These are phyloP conservation scores for Lactifluus piperatus DNA, from an alignment of 768 basidiomycete genomes.

Conservation along the genomic window DNA sequence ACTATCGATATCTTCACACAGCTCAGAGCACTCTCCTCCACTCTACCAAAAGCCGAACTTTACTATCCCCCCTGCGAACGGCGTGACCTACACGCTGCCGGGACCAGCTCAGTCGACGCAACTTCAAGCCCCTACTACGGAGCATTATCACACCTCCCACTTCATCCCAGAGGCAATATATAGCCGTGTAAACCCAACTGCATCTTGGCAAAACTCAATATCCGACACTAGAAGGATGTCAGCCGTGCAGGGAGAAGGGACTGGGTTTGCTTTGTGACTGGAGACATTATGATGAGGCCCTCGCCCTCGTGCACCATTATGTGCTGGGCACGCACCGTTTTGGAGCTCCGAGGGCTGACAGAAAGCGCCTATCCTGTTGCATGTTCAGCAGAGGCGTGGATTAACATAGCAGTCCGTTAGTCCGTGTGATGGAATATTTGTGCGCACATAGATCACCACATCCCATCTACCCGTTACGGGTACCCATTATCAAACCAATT, in stretches of 20 bases:
- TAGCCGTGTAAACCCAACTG: background rate
- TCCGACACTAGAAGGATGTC: slow-evolving; percentile 2
- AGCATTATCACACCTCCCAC: background rate
- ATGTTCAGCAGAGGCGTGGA: background rate
- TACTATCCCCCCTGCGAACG: background rate
- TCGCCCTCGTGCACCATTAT: background rate
- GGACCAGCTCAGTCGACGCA: slow-evolving; percentile 3
- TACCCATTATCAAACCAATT: background rate
- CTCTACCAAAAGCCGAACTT: slow-evolving; percentile 12
- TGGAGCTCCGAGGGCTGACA: background rate
- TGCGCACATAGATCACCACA: slow-evolving; percentile 1
- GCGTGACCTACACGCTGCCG: slow-evolving; percentile 2
- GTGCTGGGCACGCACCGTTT: background rate
- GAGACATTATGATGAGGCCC: background rate
- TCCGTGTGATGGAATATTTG: background rate
- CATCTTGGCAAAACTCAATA: slow-evolving; percentile 7
- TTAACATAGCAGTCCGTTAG: background rate
- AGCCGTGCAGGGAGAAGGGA: background rate
- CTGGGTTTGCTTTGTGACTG: slow-evolving; percentile 9
- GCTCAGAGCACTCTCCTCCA: slow-evolving; percentile 15
- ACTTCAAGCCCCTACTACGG: background rate
- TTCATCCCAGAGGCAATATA: background rate
- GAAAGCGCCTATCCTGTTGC: background rate
- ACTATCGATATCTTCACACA: slow-evolving; percentile 17
- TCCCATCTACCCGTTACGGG: background rate